These are phyloP conservation scores for Myriosclerotinia scirpicola DNA, from an alignment of 2,329 filamentous ascomycete species.

Conservation along the genomic window DNA sequence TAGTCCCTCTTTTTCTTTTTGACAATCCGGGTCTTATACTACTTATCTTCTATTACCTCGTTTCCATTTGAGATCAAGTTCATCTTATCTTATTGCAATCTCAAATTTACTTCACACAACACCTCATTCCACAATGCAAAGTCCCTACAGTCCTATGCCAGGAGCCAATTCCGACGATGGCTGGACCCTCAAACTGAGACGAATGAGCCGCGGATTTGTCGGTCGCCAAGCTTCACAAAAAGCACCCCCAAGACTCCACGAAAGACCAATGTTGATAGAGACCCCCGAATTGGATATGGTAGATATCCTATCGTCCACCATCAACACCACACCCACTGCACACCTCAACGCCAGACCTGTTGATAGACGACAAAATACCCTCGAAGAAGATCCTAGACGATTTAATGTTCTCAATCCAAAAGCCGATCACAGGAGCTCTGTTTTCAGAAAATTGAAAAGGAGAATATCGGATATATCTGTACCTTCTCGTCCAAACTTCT, in stretches of 20 bases:
- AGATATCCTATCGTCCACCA: not conserved
- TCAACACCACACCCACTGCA: constrained; percentile 6
- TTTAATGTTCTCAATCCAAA: constrained; percentile 13
- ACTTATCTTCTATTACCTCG: not conserved
- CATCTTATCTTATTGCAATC: not conserved
- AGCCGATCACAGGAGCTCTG: not conserved
- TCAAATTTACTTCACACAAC: not conserved
- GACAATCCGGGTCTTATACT: not conserved
- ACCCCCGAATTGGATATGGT: constrained; percentile 5
- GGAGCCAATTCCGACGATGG: not conserved
- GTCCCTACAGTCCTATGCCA: not conserved
- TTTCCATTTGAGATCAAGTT: not conserved
- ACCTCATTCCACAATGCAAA: not conserved
- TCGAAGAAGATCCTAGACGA: constrained; percentile 6
- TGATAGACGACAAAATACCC: constrained; percentile 1
- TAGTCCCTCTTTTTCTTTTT: not conserved
- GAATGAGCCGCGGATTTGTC: not conserved
- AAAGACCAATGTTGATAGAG: not conserved
- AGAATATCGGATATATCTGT: not conserved
- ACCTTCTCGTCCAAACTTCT: not conserved
- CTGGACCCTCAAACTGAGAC: not conserved
- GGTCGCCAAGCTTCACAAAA: not conserved
- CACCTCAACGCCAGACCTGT: not conserved
- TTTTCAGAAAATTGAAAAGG: not conserved
- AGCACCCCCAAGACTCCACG: not conserved